These are phyloP conservation scores for Brettanomyces custersianus DNA, from an alignment of 805 yeast species.

Conservation along the genomic window DNA sequence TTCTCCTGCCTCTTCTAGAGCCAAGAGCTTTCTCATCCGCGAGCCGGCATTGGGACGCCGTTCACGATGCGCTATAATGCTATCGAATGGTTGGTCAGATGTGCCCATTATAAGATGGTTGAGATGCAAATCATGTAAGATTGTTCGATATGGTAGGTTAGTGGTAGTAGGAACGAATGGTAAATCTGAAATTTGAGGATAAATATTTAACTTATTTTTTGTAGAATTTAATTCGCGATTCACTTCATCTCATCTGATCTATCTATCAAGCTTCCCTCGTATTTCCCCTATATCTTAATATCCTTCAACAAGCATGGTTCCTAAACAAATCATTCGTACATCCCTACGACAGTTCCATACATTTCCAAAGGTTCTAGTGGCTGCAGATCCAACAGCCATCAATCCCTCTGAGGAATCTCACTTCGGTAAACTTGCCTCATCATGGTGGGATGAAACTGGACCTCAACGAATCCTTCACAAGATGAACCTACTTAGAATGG, in stretches of 20 bases:
- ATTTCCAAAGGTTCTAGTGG: background rate
- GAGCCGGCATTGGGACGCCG: slow-evolving; percentile 89
- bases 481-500: slow-evolving; percentile 87
- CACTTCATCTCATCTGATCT: too few relatives aligned
- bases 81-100: slow-evolving; percentile 33
- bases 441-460: slow-evolving; percentile 98
- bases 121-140: too few relatives aligned
- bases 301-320: background rate
- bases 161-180: background rate
- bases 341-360: background rate
- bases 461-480: slow-evolving; percentile 90
- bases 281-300: too few relatives aligned
- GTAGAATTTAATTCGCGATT: too few relatives aligned
- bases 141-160: too few relatives aligned
- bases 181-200: too few relatives aligned
- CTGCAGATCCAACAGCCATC: background rate
- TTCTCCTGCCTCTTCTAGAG: slow-evolving; percentile 45
- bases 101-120: too few relatives aligned
- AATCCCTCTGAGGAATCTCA: slow-evolving; percentile 57
- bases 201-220: too few relatives aligned
- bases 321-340: background rate
- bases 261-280: too few relatives aligned
- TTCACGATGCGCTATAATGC: slow-evolving; percentile 64
- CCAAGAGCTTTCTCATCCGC: slow-evolving; percentile 61
- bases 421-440: slow-evolving; percentile 76